These are phyloP conservation scores for Aspergillus arachidicola DNA, from an alignment of 2,329 filamentous ascomycete genomes.

Conservation along the genomic window DNA sequence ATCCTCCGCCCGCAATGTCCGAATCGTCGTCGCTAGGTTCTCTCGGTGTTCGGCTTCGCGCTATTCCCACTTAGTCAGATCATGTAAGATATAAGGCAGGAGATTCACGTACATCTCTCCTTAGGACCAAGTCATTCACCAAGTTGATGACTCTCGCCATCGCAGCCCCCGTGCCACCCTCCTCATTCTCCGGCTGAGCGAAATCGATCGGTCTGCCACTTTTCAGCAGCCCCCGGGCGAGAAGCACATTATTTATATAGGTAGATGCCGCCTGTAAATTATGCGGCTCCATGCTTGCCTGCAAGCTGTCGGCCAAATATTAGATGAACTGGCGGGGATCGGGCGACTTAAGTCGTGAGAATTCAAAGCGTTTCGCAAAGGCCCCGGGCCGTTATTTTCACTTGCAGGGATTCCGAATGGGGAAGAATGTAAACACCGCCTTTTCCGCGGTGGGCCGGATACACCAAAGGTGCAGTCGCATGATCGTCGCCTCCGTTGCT, in stretches of 20 bases:
- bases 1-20: conserved; percentile 73
- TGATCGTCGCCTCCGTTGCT: conserved; percentile 18
- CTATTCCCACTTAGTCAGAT: conserved; percentile 48
- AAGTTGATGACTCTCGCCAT: conserved; percentile 90
- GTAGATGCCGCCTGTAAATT: conserved; percentile 63
- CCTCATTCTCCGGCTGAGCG: conserved; percentile 66
- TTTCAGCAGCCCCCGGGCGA: conserved; percentile 64
- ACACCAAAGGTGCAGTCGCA: conserved; percentile 26
- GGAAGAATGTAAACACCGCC: conserved; percentile 48
- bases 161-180: conserved; percentile 63
- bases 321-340: neutral
- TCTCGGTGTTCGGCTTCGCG: conserved; percentile 89
- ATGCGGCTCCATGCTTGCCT: conserved; percentile 46
- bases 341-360: neutral
- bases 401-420: conserved; percentile 34
- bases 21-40: conserved; percentile 75
- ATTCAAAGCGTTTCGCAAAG: neutral
- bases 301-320: conserved; percentile 24
- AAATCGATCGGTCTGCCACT: conserved; percentile 72
- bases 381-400: conserved; percentile 15
- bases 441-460: conserved; percentile 20
- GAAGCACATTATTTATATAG: conserved; percentile 67
- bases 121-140: conserved; percentile 87
- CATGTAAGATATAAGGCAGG: neutral
- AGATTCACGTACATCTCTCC: conserved; percentile 72